Evolutionary conservation across 2,329 filamentous ascomycete genomes (phyloP), one percentile per base, ranked within the genome.

Genomic region (Phialocephala subalpina): DNA sequence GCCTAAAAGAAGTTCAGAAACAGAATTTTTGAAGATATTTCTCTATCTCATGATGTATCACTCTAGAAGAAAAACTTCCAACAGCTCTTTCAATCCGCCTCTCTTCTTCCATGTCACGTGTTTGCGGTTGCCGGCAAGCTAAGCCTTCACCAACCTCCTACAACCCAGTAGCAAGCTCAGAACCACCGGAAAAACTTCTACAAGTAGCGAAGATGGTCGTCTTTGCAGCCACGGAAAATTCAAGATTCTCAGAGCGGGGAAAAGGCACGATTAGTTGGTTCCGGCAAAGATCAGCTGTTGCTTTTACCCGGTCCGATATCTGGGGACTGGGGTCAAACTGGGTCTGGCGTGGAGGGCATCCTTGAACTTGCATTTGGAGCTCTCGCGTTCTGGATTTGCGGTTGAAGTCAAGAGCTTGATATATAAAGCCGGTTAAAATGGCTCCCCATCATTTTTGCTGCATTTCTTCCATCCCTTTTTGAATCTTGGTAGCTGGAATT

Each of bases 391-490:
- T 33, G 9, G 29, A 33, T 33, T 20, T 22, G 4, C 22, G 45
- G 45, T 5, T 49, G 20, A 11, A 49, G 3, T 49, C 25, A 14
- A 20, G 18, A 4, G 2, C 3, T 55, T 55, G 52, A 22, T 61
- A 61, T 61, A 61, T 40, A 55, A 29, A 35, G 36, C 33, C 47
- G 59, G 45, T 18, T 61, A 55, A 42, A 53, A 29, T 61, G 47
- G 22, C 36, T 55, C 18, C 20, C 47, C 14, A 53, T 11, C 14
- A 11, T 55, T 25, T 22, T 2, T 14, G 45, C 45, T 49, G 45
- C 20, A 18, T 61, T 16, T 42, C 9, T 55, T 55, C 52, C 45
- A 55, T 16, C 36, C 18, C 27, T 61, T 52, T 27, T 36, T 38
- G 22, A 14, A 40, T 18, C 55, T 52, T 42, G 22, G 20, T 45